Conservation (phyloP, 1,139 yeast genomes). For the Meyerozyma smithsonii region DNA sequence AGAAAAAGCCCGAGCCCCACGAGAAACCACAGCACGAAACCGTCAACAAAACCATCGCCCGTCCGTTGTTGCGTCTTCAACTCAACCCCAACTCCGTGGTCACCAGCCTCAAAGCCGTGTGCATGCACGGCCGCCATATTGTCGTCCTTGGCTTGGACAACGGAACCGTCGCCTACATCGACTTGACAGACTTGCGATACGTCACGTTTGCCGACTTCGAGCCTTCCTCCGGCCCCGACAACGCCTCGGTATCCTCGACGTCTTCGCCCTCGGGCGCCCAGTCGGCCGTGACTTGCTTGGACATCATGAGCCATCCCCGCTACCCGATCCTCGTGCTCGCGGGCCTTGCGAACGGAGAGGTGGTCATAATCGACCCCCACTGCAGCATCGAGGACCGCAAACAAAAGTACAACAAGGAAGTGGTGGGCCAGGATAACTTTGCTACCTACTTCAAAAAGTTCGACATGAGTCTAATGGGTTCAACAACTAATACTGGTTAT, state of each 20-base stretch:
- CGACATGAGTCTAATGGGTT: constrained; percentile 25
- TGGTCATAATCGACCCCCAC: constrained; percentile 30
- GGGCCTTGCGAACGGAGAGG: constrained; percentile 42
- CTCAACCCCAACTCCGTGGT: constrained; percentile 23
- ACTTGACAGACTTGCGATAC: constrained; percentile 24
- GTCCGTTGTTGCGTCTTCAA: constrained; percentile 31
- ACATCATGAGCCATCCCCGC: constrained; percentile 25
- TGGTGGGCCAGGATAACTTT: constrained; percentile 30
- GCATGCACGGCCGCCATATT: constrained; percentile 19
- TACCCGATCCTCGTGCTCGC: constrained; percentile 31
- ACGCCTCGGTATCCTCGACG: constrained; percentile 9
- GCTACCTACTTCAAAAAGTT: constrained; percentile 37
- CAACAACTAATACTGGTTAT: constrained; percentile 1
- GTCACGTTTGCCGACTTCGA: constrained; percentile 24
- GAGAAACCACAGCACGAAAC: not conserved
- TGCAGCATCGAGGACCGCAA: constrained; percentile 10
- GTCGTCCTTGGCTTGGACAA: constrained; percentile 34
- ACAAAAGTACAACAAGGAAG: constrained; percentile 20
- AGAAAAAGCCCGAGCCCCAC: constrained; percentile 7
- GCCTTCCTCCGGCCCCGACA: constrained; percentile 10
- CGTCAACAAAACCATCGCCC: constrained; percentile 22
- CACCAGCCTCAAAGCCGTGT: constrained; percentile 25
- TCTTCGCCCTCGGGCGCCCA: constrained; percentile 10
- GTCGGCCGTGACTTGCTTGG: constrained; percentile 30
- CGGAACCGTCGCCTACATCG: constrained; percentile 30